Percentiles rank a stretch among this genome's conserved stretches.
These are phyloP conservation scores for Ustilago bromivora DNA, from an alignment of 1,284 basidiomycete genomes.

Conservation along the genomic window DNA sequence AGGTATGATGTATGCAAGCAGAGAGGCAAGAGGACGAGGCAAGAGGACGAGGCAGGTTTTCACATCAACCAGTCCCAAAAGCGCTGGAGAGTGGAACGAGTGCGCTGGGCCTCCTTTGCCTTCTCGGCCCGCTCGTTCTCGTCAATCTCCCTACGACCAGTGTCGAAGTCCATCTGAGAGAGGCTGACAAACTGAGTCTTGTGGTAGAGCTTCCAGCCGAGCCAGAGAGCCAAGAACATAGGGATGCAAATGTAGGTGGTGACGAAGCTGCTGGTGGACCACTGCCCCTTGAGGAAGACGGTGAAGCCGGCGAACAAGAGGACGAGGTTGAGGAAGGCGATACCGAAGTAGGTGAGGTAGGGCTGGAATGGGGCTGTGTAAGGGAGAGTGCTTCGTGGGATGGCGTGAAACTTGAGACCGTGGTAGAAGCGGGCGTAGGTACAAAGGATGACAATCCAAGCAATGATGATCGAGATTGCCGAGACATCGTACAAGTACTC, in stretches of 20 bases:
- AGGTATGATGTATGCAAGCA: background rate
- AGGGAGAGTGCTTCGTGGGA: slow-evolving; percentile 72
- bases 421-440: slow-evolving; percentile 81
- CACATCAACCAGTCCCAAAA: slow-evolving; percentile 51
- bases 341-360: slow-evolving; percentile 57
- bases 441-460: slow-evolving; percentile 84
- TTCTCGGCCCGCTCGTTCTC: slow-evolving; percentile 36
- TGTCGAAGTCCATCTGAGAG: slow-evolving; percentile 73
- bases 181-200: slow-evolving; percentile 70
- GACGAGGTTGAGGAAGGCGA: slow-evolving; percentile 49
- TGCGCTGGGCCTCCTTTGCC: slow-evolving; percentile 32
- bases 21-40: background rate
- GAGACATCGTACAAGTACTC: slow-evolving; percentile 74
- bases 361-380: slow-evolving; percentile 73
- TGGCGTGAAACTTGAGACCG: slow-evolving; percentile 75
- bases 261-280: slow-evolving; percentile 77
- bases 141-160: slow-evolving; percentile 70
- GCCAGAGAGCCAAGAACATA: slow-evolving; percentile 82
- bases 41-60: background rate
- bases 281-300: slow-evolving; percentile 62
- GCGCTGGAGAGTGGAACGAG: slow-evolving; percentile 21
- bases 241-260: slow-evolving; percentile 82
- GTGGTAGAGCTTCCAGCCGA: slow-evolving; percentile 74
- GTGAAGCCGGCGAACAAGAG: slow-evolving; percentile 70
- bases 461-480: slow-evolving; percentile 77